Percentiles rank a stretch among this genome's conserved stretches.
phyloP scores from a whole-genome alignment of 2,329 filamentous ascomycete species.

The Stachybotrys chartarum region DNA sequence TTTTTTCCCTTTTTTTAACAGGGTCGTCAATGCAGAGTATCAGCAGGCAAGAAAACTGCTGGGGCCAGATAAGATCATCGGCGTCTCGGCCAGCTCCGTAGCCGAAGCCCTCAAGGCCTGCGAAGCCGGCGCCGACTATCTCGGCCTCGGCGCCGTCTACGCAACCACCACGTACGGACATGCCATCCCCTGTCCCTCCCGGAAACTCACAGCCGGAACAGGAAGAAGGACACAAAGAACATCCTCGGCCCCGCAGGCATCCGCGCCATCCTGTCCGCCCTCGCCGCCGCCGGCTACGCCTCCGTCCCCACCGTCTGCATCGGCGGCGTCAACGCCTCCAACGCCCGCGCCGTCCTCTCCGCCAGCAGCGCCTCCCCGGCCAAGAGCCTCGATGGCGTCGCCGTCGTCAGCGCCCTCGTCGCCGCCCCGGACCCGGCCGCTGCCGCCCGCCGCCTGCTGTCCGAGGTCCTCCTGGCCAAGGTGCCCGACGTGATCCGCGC shows the following conservation, averaged over 20 bases:
- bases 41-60: constrained; percentile 61
- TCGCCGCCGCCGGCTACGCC: constrained; percentile 40
- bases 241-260: constrained; percentile 49
- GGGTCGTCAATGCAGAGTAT: neutral
- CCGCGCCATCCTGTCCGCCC: constrained; percentile 43
- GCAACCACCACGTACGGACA: constrained; percentile 65
- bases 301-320: constrained; percentile 69
- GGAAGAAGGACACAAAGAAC: constrained; percentile 77
- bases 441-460: constrained; percentile 52
- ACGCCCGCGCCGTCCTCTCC: constrained; percentile 66
- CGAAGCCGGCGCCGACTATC: constrained; percentile 73
- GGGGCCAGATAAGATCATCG: constrained; percentile 73
- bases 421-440: constrained; percentile 59
- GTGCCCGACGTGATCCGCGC: constrained; percentile 45
- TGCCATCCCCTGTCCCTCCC: constrained; percentile 8
- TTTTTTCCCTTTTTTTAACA: neutral
- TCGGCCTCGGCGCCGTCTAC: constrained; percentile 87
- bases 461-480: constrained; percentile 40
- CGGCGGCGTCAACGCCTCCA: constrained; percentile 75
- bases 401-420: constrained; percentile 85
- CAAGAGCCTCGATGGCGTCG: constrained; percentile 70
- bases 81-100: constrained; percentile 72
- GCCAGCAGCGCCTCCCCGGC: constrained; percentile 52
- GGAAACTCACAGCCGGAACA: constrained; percentile 19
- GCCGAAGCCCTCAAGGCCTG: constrained; percentile 69